Evolutionary conservation across 257 asterid genomes (phyloP), one percentile per base, ranked within the genome.

Genomic region (Coffea eugenioides): DNA sequence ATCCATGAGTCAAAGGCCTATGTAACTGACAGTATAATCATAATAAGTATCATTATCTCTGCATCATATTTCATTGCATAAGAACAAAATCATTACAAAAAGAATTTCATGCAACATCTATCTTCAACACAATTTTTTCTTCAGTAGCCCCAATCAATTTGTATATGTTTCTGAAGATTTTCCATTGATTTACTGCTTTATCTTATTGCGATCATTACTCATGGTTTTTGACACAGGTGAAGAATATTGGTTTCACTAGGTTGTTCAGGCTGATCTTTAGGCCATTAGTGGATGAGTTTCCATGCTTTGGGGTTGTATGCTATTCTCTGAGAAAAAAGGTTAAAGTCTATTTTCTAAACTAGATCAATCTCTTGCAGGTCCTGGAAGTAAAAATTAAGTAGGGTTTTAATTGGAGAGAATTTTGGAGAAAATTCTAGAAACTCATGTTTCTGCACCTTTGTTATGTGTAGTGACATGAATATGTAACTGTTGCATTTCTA

Each of bases 231-330:
- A n/a, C 85, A 69, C 71, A 96, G 99, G 98, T 96, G 83, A 96
- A 96, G 87, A 94, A 96, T 83, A 92, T 96, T 84, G 99, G 94
- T 31, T 94, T 96, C 84, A 92, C 99, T 27, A 98, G 99, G 81
- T 90, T 96, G 81, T 96, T 96, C 93, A 88, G 99, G 91, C 86
- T 96, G 91, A 94, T 96, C 73, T 96, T 96, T 89, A 90, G 88
- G 82, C 99, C 99, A 39, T 84, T 94, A 56, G 98, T 96, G 69
- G 98, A 92, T 4, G 98, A 94, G 88, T 82, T 96, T 80, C 99
- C 99, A 61, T 94, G 99, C 92, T 96, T 96, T 85, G 99, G 99
- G 83, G 99, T 98, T 77, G 96, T 96, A 59, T 88, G 95, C 87
- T 91, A 84, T 84, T 94, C 99, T 69, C 79, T 96, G 75, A 94